phyloP scores from a whole-genome alignment of 1,284 basidiomycete species.

The Ustilago nuda region DNA sequence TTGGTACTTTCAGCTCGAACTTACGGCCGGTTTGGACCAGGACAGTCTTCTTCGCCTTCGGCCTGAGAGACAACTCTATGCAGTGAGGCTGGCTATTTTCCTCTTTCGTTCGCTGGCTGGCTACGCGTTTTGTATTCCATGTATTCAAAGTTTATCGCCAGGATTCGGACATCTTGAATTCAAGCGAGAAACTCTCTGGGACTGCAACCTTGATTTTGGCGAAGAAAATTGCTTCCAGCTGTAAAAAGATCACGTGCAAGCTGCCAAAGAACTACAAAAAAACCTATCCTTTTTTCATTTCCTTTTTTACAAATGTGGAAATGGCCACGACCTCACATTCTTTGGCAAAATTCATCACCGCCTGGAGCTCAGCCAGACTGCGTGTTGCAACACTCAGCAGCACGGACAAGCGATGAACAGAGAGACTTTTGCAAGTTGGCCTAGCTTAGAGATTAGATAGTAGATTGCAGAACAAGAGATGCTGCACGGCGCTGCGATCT shows the following conservation, averaged over 20 bases:
- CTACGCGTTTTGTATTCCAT: neutral
- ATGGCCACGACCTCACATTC: neutral
- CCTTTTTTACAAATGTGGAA: too few relatives aligned
- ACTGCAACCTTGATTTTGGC: neutral
- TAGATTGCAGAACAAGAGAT: neutral
- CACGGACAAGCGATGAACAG: too few relatives aligned
- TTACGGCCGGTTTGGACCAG: neutral
- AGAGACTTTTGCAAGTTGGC: neutral
- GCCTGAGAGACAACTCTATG: neutral
- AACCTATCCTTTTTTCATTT: too few relatives aligned
- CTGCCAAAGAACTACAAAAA: neutral
- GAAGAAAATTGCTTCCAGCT: too few relatives aligned
- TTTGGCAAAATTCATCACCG: too few relatives aligned
- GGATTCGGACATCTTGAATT: neutral
- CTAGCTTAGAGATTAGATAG: constrained; percentile 12
- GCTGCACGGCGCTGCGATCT: neutral
- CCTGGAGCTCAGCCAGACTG: too few relatives aligned
- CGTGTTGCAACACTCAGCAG: too few relatives aligned
- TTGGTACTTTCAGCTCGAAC: neutral
- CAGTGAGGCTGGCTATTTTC: neutral
- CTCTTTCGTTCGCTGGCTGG: neutral
- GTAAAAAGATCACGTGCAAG: neutral
- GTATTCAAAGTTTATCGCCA: neutral
- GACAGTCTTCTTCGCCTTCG: neutral
- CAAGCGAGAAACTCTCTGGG: neutral